Base-by-base conservation (phyloP, 768 basidiomycete species). In the Tulasnella sp. region DNA sequence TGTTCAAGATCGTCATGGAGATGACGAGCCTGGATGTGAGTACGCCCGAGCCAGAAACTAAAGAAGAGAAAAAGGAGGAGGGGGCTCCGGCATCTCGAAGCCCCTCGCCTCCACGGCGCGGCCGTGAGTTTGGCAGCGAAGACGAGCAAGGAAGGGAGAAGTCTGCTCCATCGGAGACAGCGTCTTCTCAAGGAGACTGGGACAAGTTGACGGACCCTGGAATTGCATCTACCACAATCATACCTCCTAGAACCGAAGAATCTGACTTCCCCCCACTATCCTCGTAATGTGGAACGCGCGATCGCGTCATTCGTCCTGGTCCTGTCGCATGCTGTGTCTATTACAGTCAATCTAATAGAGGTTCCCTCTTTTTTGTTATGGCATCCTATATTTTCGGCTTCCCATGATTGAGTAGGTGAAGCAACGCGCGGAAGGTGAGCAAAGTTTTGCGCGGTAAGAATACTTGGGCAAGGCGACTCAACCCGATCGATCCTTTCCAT, bases 21-120 rank as follows among this genome's bases (percentile, higher is more conserved):
- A 75, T 97, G 73, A 87, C 84, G 64, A 85, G 86, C 62, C 71
- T 92, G 75, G 89, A 92, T 75, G 88, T 92, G 75, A 90, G 88
- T 89, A 69, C 63, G 64, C 66, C 68, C 51, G 67, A 72, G 66
- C 57, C 71, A 46, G 61, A 24, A 52, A 38, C 21, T 11, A 44
- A 52, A 29, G 46, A 21, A 11, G 46, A 5, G 21, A 21, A 48
- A n/a, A 48, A 29, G 34, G 34, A 38, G 34, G 34, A 38, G 34
- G 15, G 34, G 7, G 34, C 43, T 19, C 51, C 43, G 27, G 41
- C 59, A 30, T 48, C 46, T 29, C 25, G 53, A 41, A 49, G 45
- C 15, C 34, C 34, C 7, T 38, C 34, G n/a, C 34, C 56, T 49
- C 29, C 51, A 53, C 51, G 15, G 34, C 34, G 34, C 5, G 34